Conservation (phyloP, 2,329 filamentous ascomycete species). For the Fusarium stilboides region DNA sequence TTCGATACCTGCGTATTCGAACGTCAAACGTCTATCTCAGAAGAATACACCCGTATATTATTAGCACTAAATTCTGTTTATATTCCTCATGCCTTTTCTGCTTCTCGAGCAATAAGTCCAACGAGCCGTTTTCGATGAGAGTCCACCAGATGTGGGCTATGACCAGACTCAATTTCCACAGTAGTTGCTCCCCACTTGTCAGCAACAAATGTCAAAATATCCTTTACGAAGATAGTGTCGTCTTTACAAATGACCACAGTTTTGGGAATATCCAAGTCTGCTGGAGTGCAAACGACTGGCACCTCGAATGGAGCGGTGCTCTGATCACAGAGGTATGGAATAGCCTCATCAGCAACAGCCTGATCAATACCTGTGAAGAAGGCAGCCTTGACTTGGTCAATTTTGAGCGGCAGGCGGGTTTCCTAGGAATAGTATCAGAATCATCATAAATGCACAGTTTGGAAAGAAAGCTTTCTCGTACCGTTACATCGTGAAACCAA, state of each 20-base stretch:
- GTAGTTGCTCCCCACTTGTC: constrained; percentile 20
- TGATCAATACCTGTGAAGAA: constrained; percentile 36
- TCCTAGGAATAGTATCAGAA: not conserved
- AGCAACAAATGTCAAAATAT: constrained; percentile 8
- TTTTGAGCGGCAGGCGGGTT: constrained; percentile 17
- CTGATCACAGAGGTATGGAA: constrained; percentile 24
- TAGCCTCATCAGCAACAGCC: constrained; percentile 5
- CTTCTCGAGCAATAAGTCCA: constrained; percentile 2
- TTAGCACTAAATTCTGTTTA: too few relatives aligned
- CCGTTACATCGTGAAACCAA: constrained; percentile 30
- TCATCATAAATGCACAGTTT: rapidly evolving
- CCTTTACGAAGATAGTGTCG: constrained; percentile 19
- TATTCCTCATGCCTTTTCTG: not conserved
- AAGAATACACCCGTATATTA: too few relatives aligned
- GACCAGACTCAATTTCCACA: constrained; percentile 34
- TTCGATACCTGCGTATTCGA: too few relatives aligned
- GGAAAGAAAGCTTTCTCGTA: not conserved
- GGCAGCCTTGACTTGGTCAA: constrained; percentile 1
- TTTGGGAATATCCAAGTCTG: constrained; percentile 18
- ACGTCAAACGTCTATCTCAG: not conserved
- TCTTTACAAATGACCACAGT: constrained; percentile 16
- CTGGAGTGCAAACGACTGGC: constrained; percentile 5
- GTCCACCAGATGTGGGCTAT: constrained; percentile 37
- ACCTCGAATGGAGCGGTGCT: constrained; percentile 27
- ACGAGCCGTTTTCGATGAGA: constrained; percentile 17